Conservation (phyloP, 1,284 basidiomycete genomes). For the Irpex rosettiformis region DNA sequence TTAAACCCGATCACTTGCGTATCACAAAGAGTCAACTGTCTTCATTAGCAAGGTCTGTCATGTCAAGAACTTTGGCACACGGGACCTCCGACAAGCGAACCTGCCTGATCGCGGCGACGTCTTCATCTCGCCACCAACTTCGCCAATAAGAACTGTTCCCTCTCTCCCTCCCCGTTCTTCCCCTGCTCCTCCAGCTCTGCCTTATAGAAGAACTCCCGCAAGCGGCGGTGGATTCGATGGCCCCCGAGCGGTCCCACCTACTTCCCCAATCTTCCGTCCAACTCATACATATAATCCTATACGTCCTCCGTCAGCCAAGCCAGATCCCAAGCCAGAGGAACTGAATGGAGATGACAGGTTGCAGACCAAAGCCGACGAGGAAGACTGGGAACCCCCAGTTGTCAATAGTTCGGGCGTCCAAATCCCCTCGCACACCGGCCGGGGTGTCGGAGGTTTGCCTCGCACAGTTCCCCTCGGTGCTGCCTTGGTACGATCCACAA, state of each 20-base stretch:
- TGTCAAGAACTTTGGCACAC: constrained; percentile 66
- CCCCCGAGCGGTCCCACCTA: constrained; percentile 16
- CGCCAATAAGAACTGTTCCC: constrained; percentile 20
- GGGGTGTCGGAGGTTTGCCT: constrained; percentile 33
- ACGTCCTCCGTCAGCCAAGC: constrained; percentile 7
- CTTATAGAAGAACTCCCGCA: constrained; percentile 29
- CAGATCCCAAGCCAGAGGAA: neutral
- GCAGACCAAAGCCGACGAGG: constrained; percentile 3
- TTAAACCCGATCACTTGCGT: neutral
- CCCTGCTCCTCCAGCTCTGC: constrained; percentile 17
- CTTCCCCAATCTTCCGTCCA: constrained; percentile 27
- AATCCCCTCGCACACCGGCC: constrained; percentile 34
- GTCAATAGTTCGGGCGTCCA: constrained; percentile 13
- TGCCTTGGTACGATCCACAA: constrained; percentile 7
- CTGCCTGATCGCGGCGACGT: constrained; percentile 47
- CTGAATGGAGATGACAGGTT: neutral
- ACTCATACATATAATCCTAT: constrained; percentile 31
- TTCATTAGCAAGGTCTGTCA: constrained; percentile 67
- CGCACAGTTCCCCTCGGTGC: constrained; percentile 36
- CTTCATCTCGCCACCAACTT: constrained; percentile 20
- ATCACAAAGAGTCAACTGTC: constrained; percentile 5
- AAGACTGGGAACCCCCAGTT: constrained; percentile 13
- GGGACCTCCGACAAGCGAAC: constrained; percentile 71
- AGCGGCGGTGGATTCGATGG: constrained; percentile 20
- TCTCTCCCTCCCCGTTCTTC: constrained; percentile 8